Percentiles rank a stretch among this genome's conserved stretches.
Conservation (phyloP, 176 grass and related monocot genomes). For the Calamus simplicifolius region DNA sequence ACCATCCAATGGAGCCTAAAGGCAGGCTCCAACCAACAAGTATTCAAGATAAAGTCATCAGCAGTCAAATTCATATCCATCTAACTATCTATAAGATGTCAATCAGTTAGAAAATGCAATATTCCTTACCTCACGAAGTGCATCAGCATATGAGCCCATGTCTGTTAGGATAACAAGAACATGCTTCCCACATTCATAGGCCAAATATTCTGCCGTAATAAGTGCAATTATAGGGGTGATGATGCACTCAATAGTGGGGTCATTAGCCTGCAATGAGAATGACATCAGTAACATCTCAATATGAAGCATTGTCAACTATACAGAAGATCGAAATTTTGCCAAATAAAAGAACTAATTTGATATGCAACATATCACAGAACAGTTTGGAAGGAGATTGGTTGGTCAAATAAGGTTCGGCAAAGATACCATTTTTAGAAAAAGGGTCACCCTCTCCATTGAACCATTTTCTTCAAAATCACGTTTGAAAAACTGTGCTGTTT, state of each 20-base stretch:
- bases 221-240: slow-evolving; percentile 92
- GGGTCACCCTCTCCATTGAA: slow-evolving; percentile 89
- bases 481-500: slow-evolving; percentile 94
- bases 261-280: slow-evolving; percentile 52
- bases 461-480: slow-evolving; percentile 96
- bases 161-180: slow-evolving; percentile 92
- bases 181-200: slow-evolving; percentile 91
- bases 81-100: too few relatives aligned
- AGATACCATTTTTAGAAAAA: slow-evolving; percentile 86
- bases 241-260: slow-evolving; percentile 88
- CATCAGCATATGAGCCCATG: slow-evolving; percentile 96
- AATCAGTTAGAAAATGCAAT: too few relatives aligned
- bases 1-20: too few relatives aligned
- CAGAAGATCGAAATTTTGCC: too few relatives aligned
- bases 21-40: too few relatives aligned
- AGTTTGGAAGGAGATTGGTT: too few relatives aligned
- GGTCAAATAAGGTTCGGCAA: neutral
- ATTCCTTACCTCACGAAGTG: slow-evolving; percentile 68
- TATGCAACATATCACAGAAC: neutral
- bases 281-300: too few relatives aligned
- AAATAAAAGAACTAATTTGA: neutral
- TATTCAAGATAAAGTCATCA: neutral
- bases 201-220: slow-evolving; percentile 88
- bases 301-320: too few relatives aligned
- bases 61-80: too few relatives aligned